phyloP scores from a whole-genome alignment of 441 rosid species.

The Bocquillonia castaneifolia region DNA sequence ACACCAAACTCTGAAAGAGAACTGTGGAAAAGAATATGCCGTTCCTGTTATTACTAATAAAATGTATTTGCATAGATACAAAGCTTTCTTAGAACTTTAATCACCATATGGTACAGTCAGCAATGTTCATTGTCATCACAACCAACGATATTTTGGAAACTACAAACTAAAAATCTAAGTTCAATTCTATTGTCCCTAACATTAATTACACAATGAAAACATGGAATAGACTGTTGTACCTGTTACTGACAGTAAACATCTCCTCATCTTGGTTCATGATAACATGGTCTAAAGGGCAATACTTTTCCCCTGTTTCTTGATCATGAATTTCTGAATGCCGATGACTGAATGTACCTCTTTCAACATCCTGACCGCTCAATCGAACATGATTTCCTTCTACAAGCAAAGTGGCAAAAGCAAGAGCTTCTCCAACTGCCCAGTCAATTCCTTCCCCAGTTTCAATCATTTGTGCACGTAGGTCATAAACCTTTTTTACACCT shows the following conservation, averaged over 20 bases:
- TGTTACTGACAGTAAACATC: slow-evolving; percentile 98
- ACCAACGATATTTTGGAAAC: no score
- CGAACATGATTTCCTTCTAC: slow-evolving; percentile 97
- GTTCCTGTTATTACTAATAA: slow-evolving; percentile 5
- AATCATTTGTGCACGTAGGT: slow-evolving; percentile 83
- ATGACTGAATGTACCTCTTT: slow-evolving; percentile 97
- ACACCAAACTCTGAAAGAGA: slow-evolving; percentile 96
- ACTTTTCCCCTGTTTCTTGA: slow-evolving; percentile 84
- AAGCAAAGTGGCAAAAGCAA: slow-evolving; percentile 84
- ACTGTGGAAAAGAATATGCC: slow-evolving; percentile 40
- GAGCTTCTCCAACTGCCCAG: slow-evolving; percentile 96
- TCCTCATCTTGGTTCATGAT: slow-evolving; percentile 79
- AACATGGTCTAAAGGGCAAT: slow-evolving; percentile 89
- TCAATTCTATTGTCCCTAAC: no score
- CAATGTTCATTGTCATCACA: no score
- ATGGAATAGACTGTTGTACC: slow-evolving; percentile 37
- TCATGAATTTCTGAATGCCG: slow-evolving; percentile 89
- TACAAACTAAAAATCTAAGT: no score
- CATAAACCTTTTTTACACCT: slow-evolving; percentile 83
- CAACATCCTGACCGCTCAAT: slow-evolving; percentile 98
- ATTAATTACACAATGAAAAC: not conserved
- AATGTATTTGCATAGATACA: not conserved
- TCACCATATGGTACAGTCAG: not conserved
- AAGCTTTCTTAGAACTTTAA: not conserved
- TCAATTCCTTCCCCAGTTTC: slow-evolving; percentile 91